phyloP scores from a whole-genome alignment of 2,329 filamentous ascomycete genomes.

The Botrytis elliptica region DNA sequence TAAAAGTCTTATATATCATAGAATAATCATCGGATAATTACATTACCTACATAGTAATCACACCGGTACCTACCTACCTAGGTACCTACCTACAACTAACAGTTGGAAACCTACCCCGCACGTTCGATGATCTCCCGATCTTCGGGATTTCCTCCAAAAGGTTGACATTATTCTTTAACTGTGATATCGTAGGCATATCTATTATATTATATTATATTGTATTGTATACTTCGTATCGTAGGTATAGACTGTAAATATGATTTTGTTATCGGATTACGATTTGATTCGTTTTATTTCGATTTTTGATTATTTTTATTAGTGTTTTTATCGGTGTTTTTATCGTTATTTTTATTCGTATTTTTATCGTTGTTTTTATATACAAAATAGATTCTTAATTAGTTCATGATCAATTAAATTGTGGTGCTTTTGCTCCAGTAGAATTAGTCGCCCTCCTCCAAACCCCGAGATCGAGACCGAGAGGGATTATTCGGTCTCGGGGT shows the following conservation, averaged over 20 bases:
- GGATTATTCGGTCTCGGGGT: background rate
- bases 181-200: too few species aligned
- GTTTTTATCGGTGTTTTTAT: too few species aligned
- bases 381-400: too few species aligned
- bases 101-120: background rate
- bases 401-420: background rate
- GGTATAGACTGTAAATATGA: background rate
- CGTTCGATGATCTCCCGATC: background rate
- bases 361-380: too few species aligned
- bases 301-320: background rate
- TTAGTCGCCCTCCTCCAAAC: background rate
- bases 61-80: background rate
- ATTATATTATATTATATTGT: background rate
- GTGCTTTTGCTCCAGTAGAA: background rate
- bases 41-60: too few species aligned
- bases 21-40: too few species aligned
- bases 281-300: background rate
- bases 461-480: background rate
- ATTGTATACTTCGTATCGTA: background rate
- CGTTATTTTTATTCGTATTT: too few species aligned
- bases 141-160: background rate
- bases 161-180: background rate
- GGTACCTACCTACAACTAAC: background rate
- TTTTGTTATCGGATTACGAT: background rate
- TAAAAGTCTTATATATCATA: background rate